Base-by-base conservation (phyloP, 495 filamentous ascomycete genomes). In the Aspergillus affinis region DNA sequence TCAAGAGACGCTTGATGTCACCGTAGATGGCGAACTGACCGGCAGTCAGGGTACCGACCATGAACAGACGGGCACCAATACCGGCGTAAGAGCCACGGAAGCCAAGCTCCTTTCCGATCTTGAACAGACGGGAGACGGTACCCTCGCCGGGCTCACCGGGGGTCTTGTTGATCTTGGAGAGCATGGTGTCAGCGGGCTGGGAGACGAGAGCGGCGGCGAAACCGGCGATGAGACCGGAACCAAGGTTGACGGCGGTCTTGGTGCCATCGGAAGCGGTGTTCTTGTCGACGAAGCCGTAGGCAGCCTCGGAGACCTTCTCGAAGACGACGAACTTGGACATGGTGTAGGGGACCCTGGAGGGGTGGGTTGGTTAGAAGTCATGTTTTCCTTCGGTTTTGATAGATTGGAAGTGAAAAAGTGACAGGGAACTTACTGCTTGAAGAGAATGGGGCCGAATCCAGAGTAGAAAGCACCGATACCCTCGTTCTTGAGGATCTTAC, bases 81-180 rank as follows among this genome's bases (percentile, higher is more conserved):
- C 94, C 94, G 64, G 83, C 82, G 81, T 90, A 98, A 45, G 85
- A 90, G 73, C 94, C 94, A 62, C 84, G 84, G 67, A 98, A 67
- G 71, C 94, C 94, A 67, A 98, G 89, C 80, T 98, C 94, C 77
- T 89, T 90, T 64, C 78, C 92, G 73, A 98, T 98, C 88, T 97
- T 97, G 82, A 97, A 84, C 62, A 98, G 81, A 76, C 94, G 90
- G 78, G 79, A 83, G 65, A 86, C 88, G 70, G 92, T 98, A 73
- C 93, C 87, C 85, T 98, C 93, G 79, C 94, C 94, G 58, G 94
- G 94, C 50, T 87, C 81, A 77, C 94, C 94, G 80, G 90, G 91
- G 78, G 92, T 96, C 91, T 98, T 98, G 90, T 98, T 98, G 86
- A 98, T 98, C 87, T 98, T 98, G 82, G 84, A 89, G 68, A 98